Percentiles rank a stretch among this genome's conserved stretches.
These are phyloP conservation scores for Arthrobotrys conoides DNA, from an alignment of 2,329 filamentous ascomycete genomes.

Conservation along the genomic window DNA sequence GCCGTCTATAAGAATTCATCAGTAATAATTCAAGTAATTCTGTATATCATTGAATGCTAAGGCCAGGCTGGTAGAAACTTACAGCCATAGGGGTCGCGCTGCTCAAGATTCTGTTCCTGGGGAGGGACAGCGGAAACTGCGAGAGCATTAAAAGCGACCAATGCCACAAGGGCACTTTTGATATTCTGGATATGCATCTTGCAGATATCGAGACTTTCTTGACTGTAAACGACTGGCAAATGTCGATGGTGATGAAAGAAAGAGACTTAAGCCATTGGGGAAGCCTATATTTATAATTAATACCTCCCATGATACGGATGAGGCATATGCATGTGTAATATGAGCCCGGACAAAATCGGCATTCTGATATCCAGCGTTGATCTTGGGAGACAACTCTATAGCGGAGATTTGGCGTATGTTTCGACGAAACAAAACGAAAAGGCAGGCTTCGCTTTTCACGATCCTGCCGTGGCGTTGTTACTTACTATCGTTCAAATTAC, in stretches of 20 bases:
- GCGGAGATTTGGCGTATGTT: background rate
- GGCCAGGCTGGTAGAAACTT: too few species aligned
- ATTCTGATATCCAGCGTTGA: background rate
- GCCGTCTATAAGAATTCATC: background rate
- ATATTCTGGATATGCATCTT: conserved; percentile 17
- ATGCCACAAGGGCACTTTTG: conserved; percentile 19
- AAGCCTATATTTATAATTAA: conserved; percentile 10
- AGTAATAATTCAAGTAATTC: background rate
- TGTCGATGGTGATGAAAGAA: conserved; percentile 6
- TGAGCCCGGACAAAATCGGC: background rate
- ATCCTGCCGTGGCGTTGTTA: conserved; percentile 14
- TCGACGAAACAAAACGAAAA: conserved; percentile 1
- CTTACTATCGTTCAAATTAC: background rate
- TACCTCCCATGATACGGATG: too few species aligned
- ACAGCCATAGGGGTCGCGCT: conserved; percentile 13
- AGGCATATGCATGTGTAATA: background rate
- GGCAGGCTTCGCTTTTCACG: background rate
- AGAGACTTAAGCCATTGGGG: background rate
- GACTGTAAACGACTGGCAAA: conserved; percentile 16
- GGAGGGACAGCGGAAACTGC: conserved; percentile 4
- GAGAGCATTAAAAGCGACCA: conserved; percentile 13
- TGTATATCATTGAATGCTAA: too few species aligned
- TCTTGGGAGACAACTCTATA: background rate
- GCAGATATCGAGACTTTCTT: background rate
- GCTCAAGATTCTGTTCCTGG: conserved; percentile 5